Evolutionary conservation across 2,329 filamentous ascomycete genomes (phyloP), one percentile per base, ranked within the genome.

Genomic region (Colletotrichum sp.): DNA sequence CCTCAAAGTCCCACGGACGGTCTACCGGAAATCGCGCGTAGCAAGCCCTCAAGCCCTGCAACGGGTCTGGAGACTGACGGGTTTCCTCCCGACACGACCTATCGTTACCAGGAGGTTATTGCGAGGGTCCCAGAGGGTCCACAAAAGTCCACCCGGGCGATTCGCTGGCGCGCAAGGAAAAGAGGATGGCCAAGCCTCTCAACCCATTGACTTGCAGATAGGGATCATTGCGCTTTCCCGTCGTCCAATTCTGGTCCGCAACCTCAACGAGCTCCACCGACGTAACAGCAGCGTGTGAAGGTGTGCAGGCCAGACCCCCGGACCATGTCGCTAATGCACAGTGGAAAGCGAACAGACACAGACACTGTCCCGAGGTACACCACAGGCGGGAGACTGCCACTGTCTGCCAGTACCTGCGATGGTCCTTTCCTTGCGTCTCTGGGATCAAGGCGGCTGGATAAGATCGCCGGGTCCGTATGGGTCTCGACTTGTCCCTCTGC

Each of bases 281-380:
- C 76, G 74, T 77, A 77, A 77, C 76, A 76, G 74, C 60, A 71
- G 65, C 68, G 74, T 77, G 66, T 71, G 75, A 65, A 75, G 75
- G 75, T 72, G 68, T 68, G 75, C 68, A 52, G 64, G 64, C 32
- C 26, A 52, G 30, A 48, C 14, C 57, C 64, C 72, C 60, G 36
- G 64, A 24, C 72, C 63, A 43, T 68, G 68, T 72, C 57, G 26
- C 32, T 10, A 21, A 28, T 18, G 59, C 72, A 77, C 75, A 75
- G 75, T 77, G 32, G 18, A 14, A n/a, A 4, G 12, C 18, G 63
- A 14, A 28, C 6, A 14, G 7, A 7, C 26, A 10, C 10, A 12
- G 30, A 52, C 76, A 77, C 73, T 76, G 76, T 77, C 34, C 36
- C 34, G n/a, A 76, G 52, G 61, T 76, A 74, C 71, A 68, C 34